Base-by-base conservation (phyloP, 176 grass and related monocot species). In the Typha latifolia region DNA sequence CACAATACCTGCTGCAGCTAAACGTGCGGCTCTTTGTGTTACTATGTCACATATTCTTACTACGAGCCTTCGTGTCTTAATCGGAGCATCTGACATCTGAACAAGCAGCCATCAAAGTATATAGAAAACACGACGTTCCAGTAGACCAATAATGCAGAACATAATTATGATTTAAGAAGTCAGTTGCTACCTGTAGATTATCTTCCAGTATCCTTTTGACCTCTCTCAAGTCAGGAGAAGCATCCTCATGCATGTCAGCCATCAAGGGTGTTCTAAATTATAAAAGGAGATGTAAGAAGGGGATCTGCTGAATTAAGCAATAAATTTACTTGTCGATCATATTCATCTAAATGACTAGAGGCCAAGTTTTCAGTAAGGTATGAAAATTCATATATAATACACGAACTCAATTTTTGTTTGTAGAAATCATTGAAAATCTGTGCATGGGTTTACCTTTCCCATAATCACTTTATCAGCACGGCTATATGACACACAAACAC, bases 31-130 rank as follows among this genome's bases (percentile, higher is more conserved):
- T 75, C 93, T 75, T 56, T 37, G 62, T 16, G 85, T 82, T 21
- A 92, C 83, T 3, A 92, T 82, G 75, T 92, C 88, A 0, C 93
- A 92, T 2, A 97, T 78, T 82, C 76, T 97, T 16, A 84, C 81
- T 0, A 89, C 80, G 0, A 97, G 81, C 77, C 85, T 78, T 27
- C 82, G 68, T 59, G 85, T 84, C 76, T 92, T 97, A 69, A 92
- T 62, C 69, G 85, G 81, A 47, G 66, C 66, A 50, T 74, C 32
- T 0, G 63, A 71, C 10, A 99, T 87, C 94, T 99, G 74, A 52
- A 77, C 5, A 43, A 43, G 37, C 37, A 43, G 27, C 27, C 27
- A 29, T 29, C 27, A 29, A 29, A 2, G 27, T 29, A 29, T 3
- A 29, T 0, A 29, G 10, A 43, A 43, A 6, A 43, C 37, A 6